These are phyloP conservation scores for Gleditsia sinensis DNA, from an alignment of 306 rosid species.

Conservation along the genomic window DNA sequence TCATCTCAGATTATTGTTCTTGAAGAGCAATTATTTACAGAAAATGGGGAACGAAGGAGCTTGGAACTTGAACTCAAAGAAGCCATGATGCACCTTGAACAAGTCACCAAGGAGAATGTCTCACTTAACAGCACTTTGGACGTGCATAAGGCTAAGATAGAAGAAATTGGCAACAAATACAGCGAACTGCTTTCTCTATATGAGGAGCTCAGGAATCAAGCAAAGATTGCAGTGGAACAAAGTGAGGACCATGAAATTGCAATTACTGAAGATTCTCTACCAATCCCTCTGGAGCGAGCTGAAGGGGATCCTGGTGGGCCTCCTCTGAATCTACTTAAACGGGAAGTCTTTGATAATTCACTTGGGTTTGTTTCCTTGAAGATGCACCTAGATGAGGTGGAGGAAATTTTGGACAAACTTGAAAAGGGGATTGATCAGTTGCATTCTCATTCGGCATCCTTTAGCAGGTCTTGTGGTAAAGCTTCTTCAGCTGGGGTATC, in stretches of 20 bases:
- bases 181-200: constrained; percentile 39
- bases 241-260: constrained; percentile 44
- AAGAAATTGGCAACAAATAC: constrained; percentile 45
- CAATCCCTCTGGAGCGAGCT: constrained; percentile 38
- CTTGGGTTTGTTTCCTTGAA: constrained; percentile 59
- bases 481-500: constrained; percentile 61
- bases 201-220: constrained; percentile 12
- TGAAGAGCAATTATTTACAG: constrained; percentile 53
- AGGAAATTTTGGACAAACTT: constrained; percentile 59
- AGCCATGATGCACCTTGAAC: constrained; percentile 50
- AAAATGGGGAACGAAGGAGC: constrained; percentile 52
- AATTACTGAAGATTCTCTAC: constrained; percentile 39
- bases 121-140: constrained; percentile 61
- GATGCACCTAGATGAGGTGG: constrained; percentile 58
- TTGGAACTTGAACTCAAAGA: constrained; percentile 57
- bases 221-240: constrained; percentile 35
- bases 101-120: constrained; percentile 65
- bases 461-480: constrained; percentile 49
- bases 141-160: constrained; percentile 50
- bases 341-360: constrained; percentile 53
- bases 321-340: constrained; percentile 38
- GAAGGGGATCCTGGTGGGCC: constrained; percentile 36
- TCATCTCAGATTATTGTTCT: constrained; percentile 56
- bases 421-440: constrained; percentile 60
- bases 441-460: constrained; percentile 48